phyloP scores from a whole-genome alignment of 257 asterid species.

The Solanum peruvianum region DNA sequence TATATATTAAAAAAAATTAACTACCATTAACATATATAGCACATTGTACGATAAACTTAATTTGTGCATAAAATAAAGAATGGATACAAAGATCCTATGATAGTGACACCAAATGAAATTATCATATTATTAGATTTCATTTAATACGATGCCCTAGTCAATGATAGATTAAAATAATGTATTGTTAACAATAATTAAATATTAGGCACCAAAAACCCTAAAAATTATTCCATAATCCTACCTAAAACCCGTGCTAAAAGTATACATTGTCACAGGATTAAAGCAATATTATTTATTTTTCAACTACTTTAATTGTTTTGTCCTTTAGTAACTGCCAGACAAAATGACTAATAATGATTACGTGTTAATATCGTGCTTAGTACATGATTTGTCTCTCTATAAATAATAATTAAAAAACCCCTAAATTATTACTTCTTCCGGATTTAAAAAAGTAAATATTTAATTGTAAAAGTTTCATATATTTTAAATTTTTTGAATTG shows the following conservation, averaged over 20 bases:
- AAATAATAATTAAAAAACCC: too few species aligned
- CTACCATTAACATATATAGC: background rate
- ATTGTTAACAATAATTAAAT: background rate
- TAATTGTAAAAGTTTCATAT: too few species aligned
- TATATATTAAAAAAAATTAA: too few species aligned
- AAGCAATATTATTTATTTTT: background rate
- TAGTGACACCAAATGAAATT: background rate
- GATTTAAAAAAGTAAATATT: too few species aligned
- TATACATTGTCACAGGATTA: background rate
- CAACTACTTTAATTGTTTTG: background rate
- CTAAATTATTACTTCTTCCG: too few species aligned
- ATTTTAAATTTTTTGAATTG: too few species aligned
- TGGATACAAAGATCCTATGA: background rate
- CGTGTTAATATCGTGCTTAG: background rate
- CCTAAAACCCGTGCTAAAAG: background rate
- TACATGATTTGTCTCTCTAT: background rate
- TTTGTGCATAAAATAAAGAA: background rate
- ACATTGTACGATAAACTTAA: background rate
- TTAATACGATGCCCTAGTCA: background rate
- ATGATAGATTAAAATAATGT: background rate
- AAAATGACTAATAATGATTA: background rate
- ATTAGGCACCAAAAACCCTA: background rate
- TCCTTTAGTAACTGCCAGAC: background rate
- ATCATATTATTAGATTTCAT: background rate
- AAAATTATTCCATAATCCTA: background rate